Evolutionary conservation across 306 rosid species (phyloP).

Genomic region (Trifolium pratense): DNA sequence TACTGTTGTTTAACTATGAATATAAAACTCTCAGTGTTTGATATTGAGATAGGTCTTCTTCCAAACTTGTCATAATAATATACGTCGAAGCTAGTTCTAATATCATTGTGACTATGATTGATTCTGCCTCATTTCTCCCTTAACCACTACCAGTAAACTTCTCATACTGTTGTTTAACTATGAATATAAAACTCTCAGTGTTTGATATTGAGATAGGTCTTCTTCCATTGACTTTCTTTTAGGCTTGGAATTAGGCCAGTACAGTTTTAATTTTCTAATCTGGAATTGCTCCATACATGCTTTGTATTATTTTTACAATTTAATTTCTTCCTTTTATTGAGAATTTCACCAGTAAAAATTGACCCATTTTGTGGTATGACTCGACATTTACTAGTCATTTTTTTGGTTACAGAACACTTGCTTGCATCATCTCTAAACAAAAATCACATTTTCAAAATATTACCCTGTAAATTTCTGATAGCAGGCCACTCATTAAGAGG

Average conservation of each 20-base stretch:
- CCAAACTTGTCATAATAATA: not conserved
- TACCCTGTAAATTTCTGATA: not conserved
- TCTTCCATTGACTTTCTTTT: not conserved
- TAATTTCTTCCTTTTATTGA: not conserved
- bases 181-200: not conserved
- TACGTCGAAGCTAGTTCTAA: slow-evolving; percentile 16
- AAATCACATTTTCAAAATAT: not conserved
- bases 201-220: not conserved
- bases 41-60: too few relatives aligned
- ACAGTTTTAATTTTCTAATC: not conserved
- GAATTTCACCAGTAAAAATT: not conserved
- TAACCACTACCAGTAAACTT: not conserved
- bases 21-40: too few relatives aligned
- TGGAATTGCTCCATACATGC: not conserved
- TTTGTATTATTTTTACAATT: not conserved
- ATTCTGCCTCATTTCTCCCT: not conserved
- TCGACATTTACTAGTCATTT: not conserved
- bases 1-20: not conserved
- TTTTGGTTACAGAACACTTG: not conserved
- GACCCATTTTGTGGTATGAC: not conserved
- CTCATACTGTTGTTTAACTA: not conserved
- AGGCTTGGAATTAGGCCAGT: not conserved
- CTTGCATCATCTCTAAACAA: not conserved
- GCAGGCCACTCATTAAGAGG: not conserved
- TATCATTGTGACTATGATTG: slow-evolving; percentile 1